These are phyloP conservation scores for Exutisphaerella laricina DNA, from an alignment of 2,329 filamentous ascomycete genomes.

Conservation along the genomic window DNA sequence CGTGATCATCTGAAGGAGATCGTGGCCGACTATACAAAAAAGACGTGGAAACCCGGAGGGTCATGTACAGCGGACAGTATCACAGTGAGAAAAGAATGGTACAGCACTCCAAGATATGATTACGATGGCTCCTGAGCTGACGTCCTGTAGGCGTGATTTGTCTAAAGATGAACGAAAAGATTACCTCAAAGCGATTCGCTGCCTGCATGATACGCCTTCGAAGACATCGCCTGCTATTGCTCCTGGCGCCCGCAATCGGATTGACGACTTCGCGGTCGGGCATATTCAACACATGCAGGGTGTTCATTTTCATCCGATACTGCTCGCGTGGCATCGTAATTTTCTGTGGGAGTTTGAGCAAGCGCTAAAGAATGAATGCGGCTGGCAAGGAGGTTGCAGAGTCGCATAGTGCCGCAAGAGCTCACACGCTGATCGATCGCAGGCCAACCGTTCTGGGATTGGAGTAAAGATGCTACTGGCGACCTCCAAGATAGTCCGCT, in stretches of 20 bases:
- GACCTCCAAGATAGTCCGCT: constrained; percentile 44
- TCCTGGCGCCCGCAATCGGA: not conserved
- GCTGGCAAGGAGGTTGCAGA: constrained; percentile 27
- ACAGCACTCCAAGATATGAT: too few species aligned
- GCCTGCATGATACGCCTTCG: not conserved
- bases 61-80: not conserved
- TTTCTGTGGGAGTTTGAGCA: constrained; percentile 40
- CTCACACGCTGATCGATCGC: not conserved
- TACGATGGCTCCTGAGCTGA: not conserved
- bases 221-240: not conserved
- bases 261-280: not conserved
- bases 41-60: not conserved
- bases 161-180: not conserved
- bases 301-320: not conserved
- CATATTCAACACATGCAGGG: constrained; percentile 3
- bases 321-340: constrained; percentile 7
- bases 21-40: not conserved
- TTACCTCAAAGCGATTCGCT: not conserved
- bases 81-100: not conserved
- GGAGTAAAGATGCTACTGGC: constrained; percentile 40
- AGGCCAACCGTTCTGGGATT: constrained; percentile 48
- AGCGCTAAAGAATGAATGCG: constrained; percentile 37
- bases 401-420: not conserved
- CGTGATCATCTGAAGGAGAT: not conserved
- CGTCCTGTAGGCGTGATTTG: not conserved